Evolutionary conservation across 257 asterid species (phyloP), one percentile per base, ranked within the genome.

Genomic region (Linderniella brevidens): DNA sequence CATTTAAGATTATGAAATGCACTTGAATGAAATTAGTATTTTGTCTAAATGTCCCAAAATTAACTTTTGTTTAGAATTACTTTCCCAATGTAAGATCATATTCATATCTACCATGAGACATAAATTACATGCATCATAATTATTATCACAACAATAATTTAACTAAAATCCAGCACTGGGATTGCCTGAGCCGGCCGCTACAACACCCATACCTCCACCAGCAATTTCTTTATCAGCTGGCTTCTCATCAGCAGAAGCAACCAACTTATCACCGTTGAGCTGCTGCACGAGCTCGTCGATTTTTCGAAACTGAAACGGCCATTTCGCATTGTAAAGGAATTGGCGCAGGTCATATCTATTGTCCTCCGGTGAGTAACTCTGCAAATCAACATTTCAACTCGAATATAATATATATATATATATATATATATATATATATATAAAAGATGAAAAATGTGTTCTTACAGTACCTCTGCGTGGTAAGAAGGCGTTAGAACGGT

Each of bases 291-390:
- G 74, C 54, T 84, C 80, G 54, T 88, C 94, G 35, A 88, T 84
- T 64, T 80, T 80, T 32, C 80, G 66, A 19, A 88, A 88, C 55
- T 84, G 95, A 59, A 60, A 76, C 1, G 98, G 95, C 95, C 98
- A 88, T 64, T 78, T 72, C 15, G 77, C 70, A 40, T 88, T 88
- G 66, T 84, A 88, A 19, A 84, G 69, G 57, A 88, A 88, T 46
- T 88, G 95, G 54, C 94, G 94, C 44, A 80, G 85, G 66, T 88
- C 95, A 45, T 70, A 84, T 64, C 97, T 81, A 52, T 88, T 88
- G 57, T 88, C 97, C 55, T 88, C 98, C 0, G 92, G 95, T 1
- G 94, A 88, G 63, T 88, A 88, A 58, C 64, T 70, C 82, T 69
- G 75, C 48, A 42, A 17, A 44, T 13, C 11, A 15, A 44, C 17